Evolutionary conservation across 352 stramenopile species (phyloP).

Genomic region (Phytophthora pisi): DNA sequence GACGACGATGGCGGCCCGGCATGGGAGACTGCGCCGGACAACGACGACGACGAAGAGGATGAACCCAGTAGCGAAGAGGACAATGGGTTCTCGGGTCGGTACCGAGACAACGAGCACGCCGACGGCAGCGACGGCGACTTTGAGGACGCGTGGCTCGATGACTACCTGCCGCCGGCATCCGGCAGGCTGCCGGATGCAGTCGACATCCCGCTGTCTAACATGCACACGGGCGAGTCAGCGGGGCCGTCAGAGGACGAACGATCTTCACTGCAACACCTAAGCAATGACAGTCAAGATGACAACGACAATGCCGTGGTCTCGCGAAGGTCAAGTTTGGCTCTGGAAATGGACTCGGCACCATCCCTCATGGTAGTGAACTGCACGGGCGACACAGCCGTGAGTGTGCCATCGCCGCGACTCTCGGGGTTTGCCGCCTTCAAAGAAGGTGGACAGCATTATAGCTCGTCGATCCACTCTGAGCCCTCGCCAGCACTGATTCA

Average conservation of each 20-base stretch:
- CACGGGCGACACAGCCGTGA: slow-evolving; percentile 14
- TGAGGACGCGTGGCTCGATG: slow-evolving; percentile 46
- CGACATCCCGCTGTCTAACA: not conserved
- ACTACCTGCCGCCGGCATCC: slow-evolving; percentile 45
- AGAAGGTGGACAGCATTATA: slow-evolving; percentile 5
- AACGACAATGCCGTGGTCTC: slow-evolving; percentile 5
- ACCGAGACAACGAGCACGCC: slow-evolving; percentile 12
- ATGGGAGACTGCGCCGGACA: slow-evolving; percentile 37
- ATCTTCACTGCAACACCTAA: slow-evolving; percentile 6
- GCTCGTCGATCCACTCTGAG: slow-evolving; percentile 11
- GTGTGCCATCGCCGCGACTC: slow-evolving; percentile 24
- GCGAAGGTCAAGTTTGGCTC: slow-evolving; percentile 19
- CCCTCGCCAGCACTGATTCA: slow-evolving; percentile 34
- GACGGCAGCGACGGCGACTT: slow-evolving; percentile 40
- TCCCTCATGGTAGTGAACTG: slow-evolving; percentile 29
- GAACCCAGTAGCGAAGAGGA: slow-evolving; percentile 15
- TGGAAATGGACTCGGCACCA: slow-evolving; percentile 25
- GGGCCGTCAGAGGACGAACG: slow-evolving; percentile 13
- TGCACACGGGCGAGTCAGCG: slow-evolving; percentile 3
- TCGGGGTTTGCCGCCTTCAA: slow-evolving; percentile 23
- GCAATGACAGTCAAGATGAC: slow-evolving; percentile 17
- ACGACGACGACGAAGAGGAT: slow-evolving; percentile 33
- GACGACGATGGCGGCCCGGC: slow-evolving; percentile 22
- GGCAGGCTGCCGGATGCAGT: slow-evolving; percentile 4
- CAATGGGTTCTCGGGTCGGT: slow-evolving; percentile 16